Evolutionary conservation across 306 rosid species (phyloP).

Genomic region (cucumber (Cucumis sativus)): Cucumber_9930_V3 NC_026661.2:22026001-22026500

Average conservation of each 20-base stretch:
- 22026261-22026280: not conserved
- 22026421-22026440: not conserved
- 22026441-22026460: not conserved
- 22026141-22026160: not conserved
- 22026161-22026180: not conserved
- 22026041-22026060: slow-evolving; percentile 6
- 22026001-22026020: not conserved
- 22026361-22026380: slow-evolving; percentile 21
- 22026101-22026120: not conserved
- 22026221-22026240: slow-evolving; percentile 5
- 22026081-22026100: slow-evolving; percentile 1
- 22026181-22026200: not conserved
- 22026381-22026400: slow-evolving; percentile 8
- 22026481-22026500: not conserved
- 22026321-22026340: slow-evolving; percentile 7
- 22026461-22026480: not conserved
- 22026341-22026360: slow-evolving; percentile 15
- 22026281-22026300: slow-evolving; percentile 14
- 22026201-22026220: slow-evolving; percentile 11
- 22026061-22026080: not conserved
- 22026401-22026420: not conserved
- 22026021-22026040: not conserved
- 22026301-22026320: slow-evolving; percentile 7
- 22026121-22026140: not conserved
- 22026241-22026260: slow-evolving; percentile 16